A percentile compares a stretch with the other conserved stretches of the same genome.
phyloP scores from a whole-genome alignment of 805 yeast species.

The Millerozyma acaciae region DNA sequence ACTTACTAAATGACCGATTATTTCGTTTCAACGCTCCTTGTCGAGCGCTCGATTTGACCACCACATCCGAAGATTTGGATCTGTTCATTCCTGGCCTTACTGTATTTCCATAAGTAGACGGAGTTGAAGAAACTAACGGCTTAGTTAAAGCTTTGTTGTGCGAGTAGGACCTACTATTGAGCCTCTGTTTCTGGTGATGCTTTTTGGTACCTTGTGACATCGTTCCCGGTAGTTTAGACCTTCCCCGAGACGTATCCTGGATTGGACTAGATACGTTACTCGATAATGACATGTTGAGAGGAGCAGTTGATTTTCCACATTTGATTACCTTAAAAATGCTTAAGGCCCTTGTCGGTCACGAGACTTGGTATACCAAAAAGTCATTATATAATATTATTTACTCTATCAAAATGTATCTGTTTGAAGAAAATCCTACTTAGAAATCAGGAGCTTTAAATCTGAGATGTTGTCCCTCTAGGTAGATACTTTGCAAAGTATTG shows the following conservation, averaged over 20 bases:
- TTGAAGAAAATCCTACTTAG: too few species aligned
- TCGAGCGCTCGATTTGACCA: constrained; percentile 19
- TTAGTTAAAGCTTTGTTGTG: constrained; percentile 20
- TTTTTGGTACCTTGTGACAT: constrained; percentile 1
- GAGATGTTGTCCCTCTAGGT: constrained; percentile 60
- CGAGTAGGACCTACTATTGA: constrained; percentile 24
- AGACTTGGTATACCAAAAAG: too few species aligned
- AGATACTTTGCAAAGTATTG: constrained; percentile 58
- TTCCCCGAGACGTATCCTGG: constrained; percentile 1
- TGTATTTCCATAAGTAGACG: constrained; percentile 1
- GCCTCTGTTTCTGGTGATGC: constrained; percentile 9
- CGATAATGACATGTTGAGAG: constrained; percentile 2
- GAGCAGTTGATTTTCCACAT: background rate
- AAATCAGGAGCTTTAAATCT: constrained; percentile 51
- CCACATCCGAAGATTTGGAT: constrained; percentile 41
- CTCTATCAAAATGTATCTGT: too few species aligned
- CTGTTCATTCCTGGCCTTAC: constrained; percentile 31
- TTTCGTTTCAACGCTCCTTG: constrained; percentile 26
- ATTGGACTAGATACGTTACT: constrained; percentile 1
- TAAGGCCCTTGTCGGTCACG: too few species aligned
- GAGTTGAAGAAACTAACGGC: constrained; percentile 6
- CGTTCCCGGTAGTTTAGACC: background rate
- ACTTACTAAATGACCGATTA: constrained; percentile 35
- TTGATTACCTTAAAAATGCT: too few species aligned
- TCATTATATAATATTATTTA: too few species aligned